Evolutionary conservation across 768 basidiomycete species (phyloP), one percentile per base, ranked within the genome.

Genomic region (Kwoniella shandongensis): DNA sequence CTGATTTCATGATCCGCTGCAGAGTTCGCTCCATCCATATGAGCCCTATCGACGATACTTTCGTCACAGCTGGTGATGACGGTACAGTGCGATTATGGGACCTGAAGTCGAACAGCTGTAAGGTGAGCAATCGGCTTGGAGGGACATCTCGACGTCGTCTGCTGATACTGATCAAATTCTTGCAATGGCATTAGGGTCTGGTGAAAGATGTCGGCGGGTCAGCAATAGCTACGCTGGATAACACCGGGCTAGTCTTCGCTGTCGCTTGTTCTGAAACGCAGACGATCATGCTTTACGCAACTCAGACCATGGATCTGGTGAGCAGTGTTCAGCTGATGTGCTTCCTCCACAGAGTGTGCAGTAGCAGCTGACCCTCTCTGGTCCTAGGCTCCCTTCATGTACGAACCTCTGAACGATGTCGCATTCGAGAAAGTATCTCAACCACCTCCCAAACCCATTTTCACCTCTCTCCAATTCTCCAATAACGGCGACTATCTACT

Each of bases 11-110:
- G 4, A 23, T 42, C n/a, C n/a, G 49, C 42, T 50, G 25, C 61
- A 81, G 86, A 55, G 96, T 99, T 2, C 82, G 88, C 30, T 94
- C 93, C 0, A 79, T 99, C 11, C 88, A 93, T 73, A 85, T 98
- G 54, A 91, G 89, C 0, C 96, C 96, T 0, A 81, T 88, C 1
- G 89, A 97, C 70, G 93, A 98, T 69, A 88, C 88, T 0, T 98
- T 99, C 80, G 87, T 99, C 82, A 96, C 94, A 11, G 89, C 86
- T 1, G 89, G 93, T 0, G 80, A 89, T 74, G 96, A 99, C 80
- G 89, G 87, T 69, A 97, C 92, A 1, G 93, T 98, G 18, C 85
- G 94, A 25, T 78, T 98, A 17, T 99, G 96, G 96, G 96, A 99
- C 77, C 81, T 97, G 38, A 86, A 93, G 42, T 80, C 85, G 12